These are phyloP conservation scores for Halenospora varia DNA, from an alignment of 495 filamentous ascomycete genomes.

Conservation along the genomic window DNA sequence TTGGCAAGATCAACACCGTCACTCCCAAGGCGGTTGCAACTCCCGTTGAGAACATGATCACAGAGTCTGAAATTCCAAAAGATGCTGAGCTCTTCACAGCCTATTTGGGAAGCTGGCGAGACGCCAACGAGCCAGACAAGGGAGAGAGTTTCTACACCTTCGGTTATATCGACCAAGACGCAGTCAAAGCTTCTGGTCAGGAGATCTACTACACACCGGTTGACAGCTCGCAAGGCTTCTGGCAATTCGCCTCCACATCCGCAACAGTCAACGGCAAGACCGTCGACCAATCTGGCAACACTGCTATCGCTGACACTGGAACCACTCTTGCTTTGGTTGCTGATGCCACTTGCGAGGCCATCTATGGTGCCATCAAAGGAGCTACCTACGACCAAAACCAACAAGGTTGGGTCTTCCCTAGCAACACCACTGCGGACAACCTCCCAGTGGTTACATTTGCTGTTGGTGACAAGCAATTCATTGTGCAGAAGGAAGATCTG, in stretches of 20 bases:
- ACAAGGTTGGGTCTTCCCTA: constrained; percentile 69
- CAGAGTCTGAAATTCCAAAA: constrained; percentile 59
- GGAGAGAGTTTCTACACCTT: constrained; percentile 74
- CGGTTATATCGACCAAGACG: constrained; percentile 67
- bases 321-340: constrained; percentile 69
- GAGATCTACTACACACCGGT: constrained; percentile 61
- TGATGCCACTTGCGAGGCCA: constrained; percentile 58
- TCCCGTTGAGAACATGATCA: constrained; percentile 74
- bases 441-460: constrained; percentile 67
- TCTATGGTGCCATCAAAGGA: constrained; percentile 70
- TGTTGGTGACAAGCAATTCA: constrained; percentile 61
- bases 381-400: constrained; percentile 56
- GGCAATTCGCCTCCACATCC: constrained; percentile 61
- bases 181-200: constrained; percentile 49
- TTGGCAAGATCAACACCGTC: constrained; percentile 66
- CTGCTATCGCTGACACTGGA: constrained; percentile 77
- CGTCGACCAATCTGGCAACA: constrained; percentile 56
- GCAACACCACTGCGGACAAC: constrained; percentile 45
- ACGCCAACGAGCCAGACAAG: constrained; percentile 48
- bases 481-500: constrained; percentile 68
- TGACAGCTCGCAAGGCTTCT: constrained; percentile 69
- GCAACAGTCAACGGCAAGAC: constrained; percentile 58
- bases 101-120: constrained; percentile 62
- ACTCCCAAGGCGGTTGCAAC: constrained; percentile 57
- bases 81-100: constrained; percentile 67